These are phyloP conservation scores for Nitzschia palea DNA, from an alignment of 108 stramenopile genomes.

Conservation along the genomic window DNA sequence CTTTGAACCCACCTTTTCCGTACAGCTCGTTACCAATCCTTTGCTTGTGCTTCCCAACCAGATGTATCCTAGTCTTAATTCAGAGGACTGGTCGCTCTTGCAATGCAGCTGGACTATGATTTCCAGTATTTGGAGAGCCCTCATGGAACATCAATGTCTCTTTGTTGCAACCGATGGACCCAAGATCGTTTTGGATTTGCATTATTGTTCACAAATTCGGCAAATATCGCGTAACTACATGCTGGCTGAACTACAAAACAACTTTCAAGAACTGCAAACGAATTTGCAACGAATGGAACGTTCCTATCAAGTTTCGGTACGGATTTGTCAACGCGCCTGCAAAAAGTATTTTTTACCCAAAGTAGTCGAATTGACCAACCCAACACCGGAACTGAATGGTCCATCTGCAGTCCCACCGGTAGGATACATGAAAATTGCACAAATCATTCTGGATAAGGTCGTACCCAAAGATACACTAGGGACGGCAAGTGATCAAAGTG, in stretches of 20 bases:
- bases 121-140: constrained; percentile 5
- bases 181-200: constrained; percentile 2
- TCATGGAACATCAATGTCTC: not conserved
- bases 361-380: not conserved
- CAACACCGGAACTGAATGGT: not conserved
- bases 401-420: constrained; percentile 2
- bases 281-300: not conserved
- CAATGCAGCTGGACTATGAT: constrained; percentile 6
- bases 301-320: not conserved
- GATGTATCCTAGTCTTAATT: constrained; percentile 16
- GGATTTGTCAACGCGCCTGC: not conserved
- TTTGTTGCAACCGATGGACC: not conserved
- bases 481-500: constrained; percentile 5
- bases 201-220: constrained; percentile 10
- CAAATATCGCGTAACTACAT: not conserved
- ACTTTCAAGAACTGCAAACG: not conserved
- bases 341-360: not conserved
- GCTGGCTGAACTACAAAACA: not conserved
- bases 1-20: constrained; percentile 10
- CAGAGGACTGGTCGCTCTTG: constrained; percentile 4
- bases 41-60: not conserved
- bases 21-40: not conserved
- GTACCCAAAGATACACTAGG: too few relatives aligned
- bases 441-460: too few relatives aligned
- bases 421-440: not conserved